Evolutionary conservation across 768 basidiomycete species (phyloP).

Genomic region (Lentinula raphanica): DNA sequence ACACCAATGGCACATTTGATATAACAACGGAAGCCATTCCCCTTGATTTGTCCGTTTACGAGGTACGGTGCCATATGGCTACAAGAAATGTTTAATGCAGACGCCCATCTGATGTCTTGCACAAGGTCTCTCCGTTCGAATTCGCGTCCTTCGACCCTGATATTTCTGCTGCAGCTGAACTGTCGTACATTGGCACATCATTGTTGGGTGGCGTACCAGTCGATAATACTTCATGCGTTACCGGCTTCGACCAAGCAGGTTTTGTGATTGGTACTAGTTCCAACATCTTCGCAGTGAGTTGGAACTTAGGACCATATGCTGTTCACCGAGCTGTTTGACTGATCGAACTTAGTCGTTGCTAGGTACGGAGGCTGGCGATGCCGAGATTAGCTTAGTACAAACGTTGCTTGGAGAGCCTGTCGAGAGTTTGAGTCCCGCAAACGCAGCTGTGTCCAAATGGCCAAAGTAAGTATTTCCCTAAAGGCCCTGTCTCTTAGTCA

Average conservation of each 20-base stretch:
- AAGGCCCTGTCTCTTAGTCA: background rate
- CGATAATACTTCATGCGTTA: slow-evolving; percentile 57
- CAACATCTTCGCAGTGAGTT: slow-evolving; percentile 56
- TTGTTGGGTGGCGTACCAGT: slow-evolving; percentile 51
- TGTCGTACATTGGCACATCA: slow-evolving; percentile 59
- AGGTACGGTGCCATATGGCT: slow-evolving; percentile 32
- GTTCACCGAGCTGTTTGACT: background rate
- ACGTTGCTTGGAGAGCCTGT: slow-evolving; percentile 31
- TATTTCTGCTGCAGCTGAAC: slow-evolving; percentile 65
- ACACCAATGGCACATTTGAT: slow-evolving; percentile 45
- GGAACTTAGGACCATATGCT: background rate
- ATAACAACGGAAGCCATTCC: slow-evolving; percentile 35
- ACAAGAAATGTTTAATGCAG: background rate
- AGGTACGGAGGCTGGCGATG: slow-evolving; percentile 33
- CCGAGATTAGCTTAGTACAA: slow-evolving; percentile 42
- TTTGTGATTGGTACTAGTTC: slow-evolving; percentile 77
- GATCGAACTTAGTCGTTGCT: slow-evolving; percentile 25
- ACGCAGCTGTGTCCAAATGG: slow-evolving; percentile 64
- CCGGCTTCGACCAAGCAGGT: slow-evolving; percentile 67
- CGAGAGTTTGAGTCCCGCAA: slow-evolving; percentile 44
- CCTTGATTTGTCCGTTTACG: slow-evolving; percentile 48
- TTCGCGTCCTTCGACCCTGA: slow-evolving; percentile 71
- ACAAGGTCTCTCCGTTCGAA: slow-evolving; percentile 57
- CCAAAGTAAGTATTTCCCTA: slow-evolving; percentile 38
- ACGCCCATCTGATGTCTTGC: background rate